Evolutionary conservation across 2,329 filamentous ascomycete species (phyloP).

Genomic region (Myriosclerotinia scirpicola): DNA sequence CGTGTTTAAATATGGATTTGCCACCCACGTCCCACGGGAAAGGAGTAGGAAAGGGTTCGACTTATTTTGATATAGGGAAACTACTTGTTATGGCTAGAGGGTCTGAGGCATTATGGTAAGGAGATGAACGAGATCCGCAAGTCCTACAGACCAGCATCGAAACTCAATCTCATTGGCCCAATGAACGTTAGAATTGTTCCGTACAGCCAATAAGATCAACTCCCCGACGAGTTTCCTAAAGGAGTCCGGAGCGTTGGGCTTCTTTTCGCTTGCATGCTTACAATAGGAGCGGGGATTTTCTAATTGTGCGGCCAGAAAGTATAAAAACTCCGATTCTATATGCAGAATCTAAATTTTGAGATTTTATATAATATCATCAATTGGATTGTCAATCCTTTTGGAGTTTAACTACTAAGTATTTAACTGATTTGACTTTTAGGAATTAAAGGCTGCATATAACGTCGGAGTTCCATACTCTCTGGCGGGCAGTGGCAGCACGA

Average conservation of each 20-base stretch:
- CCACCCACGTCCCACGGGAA: not conserved
- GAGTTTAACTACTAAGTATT: too few species aligned
- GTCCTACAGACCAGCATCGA: constrained; percentile 2
- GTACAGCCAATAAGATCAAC: constrained; percentile 14
- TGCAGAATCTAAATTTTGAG: too few species aligned
- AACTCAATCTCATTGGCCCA: constrained; percentile 8
- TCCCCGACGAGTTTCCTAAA: constrained; percentile 14
- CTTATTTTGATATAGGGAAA: not conserved
- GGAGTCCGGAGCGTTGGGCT: constrained; percentile 18
- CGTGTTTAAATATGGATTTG: constrained; percentile 11
- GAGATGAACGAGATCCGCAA: not conserved
- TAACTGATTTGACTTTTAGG: too few species aligned
- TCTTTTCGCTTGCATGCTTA: constrained; percentile 11
- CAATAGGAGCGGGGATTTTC: constrained; percentile 12
- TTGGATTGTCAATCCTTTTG: too few species aligned
- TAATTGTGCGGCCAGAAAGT: too few species aligned
- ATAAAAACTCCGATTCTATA: too few species aligned
- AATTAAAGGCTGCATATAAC: too few species aligned
- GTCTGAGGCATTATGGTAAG: not conserved
- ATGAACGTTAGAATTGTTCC: not conserved
- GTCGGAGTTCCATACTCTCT: too few species aligned
- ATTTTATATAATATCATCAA: too few species aligned
- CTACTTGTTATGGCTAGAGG: constrained; percentile 7
- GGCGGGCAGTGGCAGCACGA: too few species aligned
- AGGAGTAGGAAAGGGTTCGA: not conserved